Evolutionary conservation across 805 yeast species (phyloP).

Genomic region (Clavispora vitiphila): DNA sequence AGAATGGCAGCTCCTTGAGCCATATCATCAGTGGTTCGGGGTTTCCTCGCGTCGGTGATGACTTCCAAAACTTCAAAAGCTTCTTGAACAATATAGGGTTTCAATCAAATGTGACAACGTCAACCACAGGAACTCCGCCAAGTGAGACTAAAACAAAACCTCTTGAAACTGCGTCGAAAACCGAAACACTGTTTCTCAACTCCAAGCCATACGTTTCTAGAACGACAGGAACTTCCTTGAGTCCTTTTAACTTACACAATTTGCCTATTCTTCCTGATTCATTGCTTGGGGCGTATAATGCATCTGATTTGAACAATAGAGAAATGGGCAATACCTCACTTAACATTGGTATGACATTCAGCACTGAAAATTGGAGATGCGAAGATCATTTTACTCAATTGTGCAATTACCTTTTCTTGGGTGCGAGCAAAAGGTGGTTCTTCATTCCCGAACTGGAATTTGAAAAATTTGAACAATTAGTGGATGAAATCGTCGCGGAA

Average conservation of each 20-base stretch:
- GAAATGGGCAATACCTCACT: conserved; percentile 42
- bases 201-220: conserved; percentile 1
- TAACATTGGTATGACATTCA: conserved; percentile 49
- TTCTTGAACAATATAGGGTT: conserved; percentile 15
- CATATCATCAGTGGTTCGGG: conserved; percentile 35
- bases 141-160: background rate
- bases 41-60: conserved; percentile 27
- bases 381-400: conserved; percentile 59
- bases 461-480: conserved; percentile 44
- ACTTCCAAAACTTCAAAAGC: conserved; percentile 21
- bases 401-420: conserved; percentile 51
- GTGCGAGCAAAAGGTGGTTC: conserved; percentile 56
- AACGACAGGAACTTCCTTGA: conserved; percentile 9
- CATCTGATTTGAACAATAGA: conserved; percentile 38
- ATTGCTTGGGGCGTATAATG: conserved; percentile 39
- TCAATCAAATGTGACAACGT: background rate
- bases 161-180: background rate
- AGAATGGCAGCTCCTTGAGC: conserved; percentile 21
- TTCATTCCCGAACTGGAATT: conserved; percentile 55
- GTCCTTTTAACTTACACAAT: conserved; percentile 58
- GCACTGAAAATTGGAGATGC: conserved; percentile 51
- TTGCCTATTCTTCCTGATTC: conserved; percentile 48
- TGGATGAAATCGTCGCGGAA: conserved; percentile 17
- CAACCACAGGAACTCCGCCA: background rate
- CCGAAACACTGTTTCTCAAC: conserved; percentile 16